Evolutionary conservation across 352 stramenopile species (phyloP), one percentile per base, ranked within the genome.

Genomic region (Globisporangium orthogonon): DNA sequence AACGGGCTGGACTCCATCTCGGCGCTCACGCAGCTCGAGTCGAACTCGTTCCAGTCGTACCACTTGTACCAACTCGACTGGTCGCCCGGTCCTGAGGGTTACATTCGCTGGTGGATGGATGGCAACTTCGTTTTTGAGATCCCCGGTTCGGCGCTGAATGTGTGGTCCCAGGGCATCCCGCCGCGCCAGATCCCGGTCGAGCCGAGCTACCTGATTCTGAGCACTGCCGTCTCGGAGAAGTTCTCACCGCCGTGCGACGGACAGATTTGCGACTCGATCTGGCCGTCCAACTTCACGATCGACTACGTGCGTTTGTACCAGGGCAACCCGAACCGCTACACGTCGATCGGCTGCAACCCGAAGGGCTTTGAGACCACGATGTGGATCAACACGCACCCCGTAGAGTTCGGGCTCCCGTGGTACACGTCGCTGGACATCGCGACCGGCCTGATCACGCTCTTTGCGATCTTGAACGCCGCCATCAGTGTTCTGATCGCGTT

Each of bases 181-280:
- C 86, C 86, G 29, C 79, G 83, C 17, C 71, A 81, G 68, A 95
- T 99, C 50, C 96, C 97, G 0, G 89, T 95, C 49, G 97, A 99
- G 71, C 97, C 97, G 2, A 97, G 87, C 35, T 98, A 98, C 64
- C 64, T 99, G 48, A 98, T 99, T 81, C 76, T 99, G 47, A 99
- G 98, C 79, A 98, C 93, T 2, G 97, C 96, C 9, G 90, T 99
- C 40, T 98, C 94, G 2, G 96, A 96, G 33, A 98, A 97, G 50
- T 95, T 95, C 65, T 95, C 95, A 28, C 87, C 93, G 17, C 89
- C 86, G 45, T 98, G 95, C 57, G 66, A 83, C 5, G 83, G 85
- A 29, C 70, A 98, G 61, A 97, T 97, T 63, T 98, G 94, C 64
- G 78, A 98, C 67, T 98, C 94, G 45, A 40, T 94, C 18, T 95